phyloP scores from a whole-genome alignment of 169 alveolate genomes.

The Cryptosporidium baileyi region DNA sequence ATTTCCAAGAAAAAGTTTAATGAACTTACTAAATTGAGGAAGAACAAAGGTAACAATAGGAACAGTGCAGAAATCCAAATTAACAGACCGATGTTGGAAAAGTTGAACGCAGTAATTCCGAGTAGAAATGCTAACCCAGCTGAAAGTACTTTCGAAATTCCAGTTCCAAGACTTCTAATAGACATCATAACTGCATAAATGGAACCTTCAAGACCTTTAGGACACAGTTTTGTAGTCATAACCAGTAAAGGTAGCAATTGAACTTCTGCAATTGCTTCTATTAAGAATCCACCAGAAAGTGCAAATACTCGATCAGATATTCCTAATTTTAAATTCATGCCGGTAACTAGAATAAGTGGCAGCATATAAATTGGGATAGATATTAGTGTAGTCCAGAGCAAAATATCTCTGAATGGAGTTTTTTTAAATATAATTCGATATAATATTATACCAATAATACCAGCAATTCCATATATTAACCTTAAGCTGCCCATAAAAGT shows the following conservation, averaged over 20 bases:
- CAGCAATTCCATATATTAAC: slow-evolving; percentile 90
- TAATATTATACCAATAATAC: slow-evolving; percentile 87
- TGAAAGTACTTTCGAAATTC: slow-evolving; percentile 89
- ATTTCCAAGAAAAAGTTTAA: not conserved
- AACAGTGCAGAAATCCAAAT: slow-evolving; percentile 85
- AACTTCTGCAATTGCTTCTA: slow-evolving; percentile 90
- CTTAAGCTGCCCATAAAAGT: slow-evolving; percentile 92
- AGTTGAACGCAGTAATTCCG: slow-evolving; percentile 89
- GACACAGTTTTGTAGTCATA: slow-evolving; percentile 92
- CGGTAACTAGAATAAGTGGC: slow-evolving; percentile 86
- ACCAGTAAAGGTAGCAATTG: slow-evolving; percentile 93
- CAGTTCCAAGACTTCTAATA: slow-evolving; percentile 89
- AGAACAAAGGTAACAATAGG: slow-evolving; percentile 81
- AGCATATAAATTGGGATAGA: slow-evolving; percentile 81
- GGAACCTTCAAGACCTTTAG: slow-evolving; percentile 95
- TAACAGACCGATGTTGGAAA: slow-evolving; percentile 85
- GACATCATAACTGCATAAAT: slow-evolving; percentile 93
- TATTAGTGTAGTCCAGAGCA: slow-evolving; percentile 87
- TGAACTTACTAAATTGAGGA: slow-evolving; percentile 70
- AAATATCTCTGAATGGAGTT: slow-evolving; percentile 84
- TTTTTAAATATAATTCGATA: slow-evolving; percentile 86
- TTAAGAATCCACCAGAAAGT: slow-evolving; percentile 88
- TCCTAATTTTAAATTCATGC: slow-evolving; percentile 83
- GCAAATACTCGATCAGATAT: slow-evolving; percentile 90
- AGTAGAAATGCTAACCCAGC: slow-evolving; percentile 85